phyloP scores from a whole-genome alignment of 768 basidiomycete species.

The Naganishia onofrii region DNA sequence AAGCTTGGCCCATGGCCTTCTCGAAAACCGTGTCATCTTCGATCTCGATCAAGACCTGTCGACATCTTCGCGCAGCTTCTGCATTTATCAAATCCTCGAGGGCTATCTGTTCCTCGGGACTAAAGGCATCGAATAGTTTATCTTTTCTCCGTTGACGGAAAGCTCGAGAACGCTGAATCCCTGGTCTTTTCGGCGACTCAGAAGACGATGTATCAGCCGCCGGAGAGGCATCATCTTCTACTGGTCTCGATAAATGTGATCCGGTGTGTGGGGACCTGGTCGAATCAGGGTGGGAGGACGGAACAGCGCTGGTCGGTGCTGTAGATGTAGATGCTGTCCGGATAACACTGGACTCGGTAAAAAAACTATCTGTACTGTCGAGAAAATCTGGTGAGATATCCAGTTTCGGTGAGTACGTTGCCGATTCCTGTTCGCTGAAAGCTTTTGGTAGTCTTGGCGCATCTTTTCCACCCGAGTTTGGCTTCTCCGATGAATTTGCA shows the following conservation, averaged over 20 bases:
- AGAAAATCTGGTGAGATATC: background rate
- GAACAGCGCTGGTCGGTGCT: background rate
- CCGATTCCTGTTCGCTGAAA: background rate
- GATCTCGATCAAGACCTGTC: constrained; percentile 30
- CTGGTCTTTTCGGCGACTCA: background rate
- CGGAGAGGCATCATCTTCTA: background rate
- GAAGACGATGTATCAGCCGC: background rate
- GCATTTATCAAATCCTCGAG: constrained; percentile 13
- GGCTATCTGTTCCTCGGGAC: background rate
- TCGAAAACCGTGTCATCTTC: constrained; percentile 30
- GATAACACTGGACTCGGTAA: background rate
- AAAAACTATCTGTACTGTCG: background rate
- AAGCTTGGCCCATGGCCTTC: constrained; percentile 20
- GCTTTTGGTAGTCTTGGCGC: too few species aligned
- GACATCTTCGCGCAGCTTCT: constrained; percentile 13
- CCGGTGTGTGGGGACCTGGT: background rate
- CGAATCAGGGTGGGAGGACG: background rate
- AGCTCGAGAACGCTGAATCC: background rate
- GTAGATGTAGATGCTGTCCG: constrained; percentile 5
- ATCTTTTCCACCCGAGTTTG: background rate
- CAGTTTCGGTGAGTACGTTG: background rate
- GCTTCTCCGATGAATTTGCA: background rate
- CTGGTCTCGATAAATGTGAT: background rate
- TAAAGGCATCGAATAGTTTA: background rate
- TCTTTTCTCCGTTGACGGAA: background rate